Conservation (phyloP, 306 rosid genomes). For the Prunus davidiana region DNA sequence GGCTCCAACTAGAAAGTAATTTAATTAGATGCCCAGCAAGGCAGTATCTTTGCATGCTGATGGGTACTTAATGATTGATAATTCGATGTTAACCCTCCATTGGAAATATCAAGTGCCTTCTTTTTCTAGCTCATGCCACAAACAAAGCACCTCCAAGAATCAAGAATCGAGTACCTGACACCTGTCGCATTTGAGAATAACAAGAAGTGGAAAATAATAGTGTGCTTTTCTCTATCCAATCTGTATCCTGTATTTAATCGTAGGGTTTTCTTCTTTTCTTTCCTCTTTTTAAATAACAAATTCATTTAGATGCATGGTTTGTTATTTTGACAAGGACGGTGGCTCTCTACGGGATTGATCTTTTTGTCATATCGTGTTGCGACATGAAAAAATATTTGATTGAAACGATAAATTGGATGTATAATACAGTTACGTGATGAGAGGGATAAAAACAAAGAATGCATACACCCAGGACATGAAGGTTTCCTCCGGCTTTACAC, state of each 20-base stretch:
- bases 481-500: not conserved
- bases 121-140: not conserved
- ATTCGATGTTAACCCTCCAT: not conserved
- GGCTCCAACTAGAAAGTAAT: not conserved
- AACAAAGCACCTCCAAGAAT: not conserved
- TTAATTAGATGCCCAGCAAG: not conserved
- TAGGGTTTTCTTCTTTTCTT: too few species aligned
- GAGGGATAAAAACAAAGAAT: too few species aligned
- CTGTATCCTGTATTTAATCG: not conserved
- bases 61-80: not conserved
- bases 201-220: not conserved
- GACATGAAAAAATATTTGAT: too few species aligned
- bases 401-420: accelerated
- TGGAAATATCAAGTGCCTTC: not conserved
- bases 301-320: too few species aligned
- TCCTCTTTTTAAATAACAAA: too few species aligned
- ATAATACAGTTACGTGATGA: accelerated
- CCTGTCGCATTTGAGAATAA: not conserved
- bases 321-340: not conserved
- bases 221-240: not conserved
- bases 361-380: not conserved
- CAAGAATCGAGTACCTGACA: not conserved
- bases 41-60: not conserved
- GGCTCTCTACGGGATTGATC: not conserved
- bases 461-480: accelerated